A percentile compares a stretch with the other conserved stretches of the same genome.
Evolutionary conservation across 306 rosid species (phyloP).

Genomic region (Citrullus colocynthis): DNA sequence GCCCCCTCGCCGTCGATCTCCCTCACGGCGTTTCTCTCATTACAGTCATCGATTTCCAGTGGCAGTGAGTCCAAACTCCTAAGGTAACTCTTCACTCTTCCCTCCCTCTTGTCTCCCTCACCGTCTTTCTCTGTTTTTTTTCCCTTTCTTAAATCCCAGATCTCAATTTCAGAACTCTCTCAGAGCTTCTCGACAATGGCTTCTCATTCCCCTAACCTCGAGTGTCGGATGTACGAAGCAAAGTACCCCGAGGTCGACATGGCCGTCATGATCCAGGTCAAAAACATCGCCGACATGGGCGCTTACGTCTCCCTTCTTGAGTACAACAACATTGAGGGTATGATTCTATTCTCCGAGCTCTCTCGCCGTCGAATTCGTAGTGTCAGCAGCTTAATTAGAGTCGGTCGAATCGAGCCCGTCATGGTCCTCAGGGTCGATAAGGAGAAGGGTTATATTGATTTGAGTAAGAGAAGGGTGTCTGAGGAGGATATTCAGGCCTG

Average conservation of each 20-base stretch:
- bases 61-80: no score
- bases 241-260: slow-evolving; percentile 90
- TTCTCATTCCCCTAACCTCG: slow-evolving; percentile 46
- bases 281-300: slow-evolving; percentile 96
- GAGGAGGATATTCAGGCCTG: slow-evolving; percentile 85
- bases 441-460: slow-evolving; percentile 93
- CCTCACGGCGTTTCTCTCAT: no score
- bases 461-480: slow-evolving; percentile 87
- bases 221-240: slow-evolving; percentile 94
- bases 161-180: background rate
- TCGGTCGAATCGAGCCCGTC: slow-evolving; percentile 90
- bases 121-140: no score
- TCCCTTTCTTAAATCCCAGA: no score
- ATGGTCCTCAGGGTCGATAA: slow-evolving; percentile 93
- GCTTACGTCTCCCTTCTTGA: slow-evolving; percentile 93
- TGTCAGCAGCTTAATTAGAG: slow-evolving; percentile 75
- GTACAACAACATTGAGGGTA: slow-evolving; percentile 95
- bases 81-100: no score
- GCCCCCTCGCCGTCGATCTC: no score
- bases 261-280: slow-evolving; percentile 97
- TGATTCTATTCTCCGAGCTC: slow-evolving; percentile 93
- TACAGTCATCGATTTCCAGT: no score
- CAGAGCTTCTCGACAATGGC: slow-evolving; percentile 16
- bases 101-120: no score
- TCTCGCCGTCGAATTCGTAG: slow-evolving; percentile 97